Evolutionary conservation across 495 filamentous ascomycete species (phyloP), one percentile per base, ranked within the genome.

Genomic region (Penicillium odoratum): DNA sequence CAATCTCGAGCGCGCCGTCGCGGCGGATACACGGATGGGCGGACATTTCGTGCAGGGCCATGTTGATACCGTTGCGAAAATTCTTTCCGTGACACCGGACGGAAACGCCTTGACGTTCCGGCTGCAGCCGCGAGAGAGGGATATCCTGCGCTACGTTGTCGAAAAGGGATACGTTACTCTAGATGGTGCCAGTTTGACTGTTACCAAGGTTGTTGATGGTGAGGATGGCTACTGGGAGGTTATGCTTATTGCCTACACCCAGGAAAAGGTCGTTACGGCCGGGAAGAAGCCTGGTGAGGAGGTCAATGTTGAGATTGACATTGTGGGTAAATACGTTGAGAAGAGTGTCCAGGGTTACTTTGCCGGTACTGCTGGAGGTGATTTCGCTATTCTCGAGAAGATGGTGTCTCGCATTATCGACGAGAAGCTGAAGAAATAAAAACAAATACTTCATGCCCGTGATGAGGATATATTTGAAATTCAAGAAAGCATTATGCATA

Each of bases 241-340:
- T 9, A 99, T 99, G 95, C 77, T 99, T 45, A 96, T 99, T 71
- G 85, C 90, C n/a, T 99, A 99, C 66, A 97, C 95, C 40, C 95
- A 97, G 78, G 92, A 93, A 75, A 86, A 87, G 72, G 85, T 98
- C 34, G 91, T 97, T 2, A 90, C 88, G 56, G 91, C 89, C 9
- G 74, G 70, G 10, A 98, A 99, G 82, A 78, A 81, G 70, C 73
- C 78, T n/a, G 93, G 95, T 1, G 92, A 97, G 6, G 80, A 83
- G 50, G 92, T 98, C 31, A 99, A 99, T 72, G 87, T 98, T 16
- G 95, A 99, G 81, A 96, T 98, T 51, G 95, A 99, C 72, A 92
- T 97, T 80, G 87, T 97, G 62, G 95, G 93, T 5, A 99, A 99
- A 81, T 97, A 98, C 70, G 93, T 97, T 18, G 95, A 97, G 85